phyloP scores from a whole-genome alignment of 805 yeast species.

The Teunomyces barrocoloradensis region DNA sequence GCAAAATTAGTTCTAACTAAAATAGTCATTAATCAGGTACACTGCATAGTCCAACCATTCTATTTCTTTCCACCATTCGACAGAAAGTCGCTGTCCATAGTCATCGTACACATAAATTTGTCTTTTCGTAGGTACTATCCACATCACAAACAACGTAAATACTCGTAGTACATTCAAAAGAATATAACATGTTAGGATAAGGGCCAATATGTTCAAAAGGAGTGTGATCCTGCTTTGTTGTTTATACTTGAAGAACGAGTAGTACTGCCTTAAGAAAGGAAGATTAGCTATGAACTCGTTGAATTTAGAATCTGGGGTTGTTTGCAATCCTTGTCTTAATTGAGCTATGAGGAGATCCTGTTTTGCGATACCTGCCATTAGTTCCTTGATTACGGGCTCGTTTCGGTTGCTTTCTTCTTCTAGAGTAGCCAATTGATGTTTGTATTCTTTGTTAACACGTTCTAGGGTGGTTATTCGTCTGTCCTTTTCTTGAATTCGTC shows the following conservation, averaged over 20 bases:
- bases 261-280: constrained; percentile 32
- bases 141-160: constrained; percentile 11
- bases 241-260: constrained; percentile 22
- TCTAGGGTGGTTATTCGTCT: constrained; percentile 6
- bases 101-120: constrained; percentile 12
- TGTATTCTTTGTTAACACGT: constrained; percentile 6
- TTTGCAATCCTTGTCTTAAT: constrained; percentile 7
- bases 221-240: constrained; percentile 16
- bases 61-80: constrained; percentile 32
- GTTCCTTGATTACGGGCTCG: constrained; percentile 11
- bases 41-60: constrained; percentile 29
- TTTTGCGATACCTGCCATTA: constrained; percentile 14
- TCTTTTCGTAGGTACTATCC: constrained; percentile 6
- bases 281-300: constrained; percentile 18
- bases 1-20: constrained; percentile 1
- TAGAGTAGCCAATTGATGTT: constrained; percentile 3
- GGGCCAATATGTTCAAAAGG: constrained; percentile 18
- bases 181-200: constrained; percentile 21
- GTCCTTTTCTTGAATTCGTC: constrained; percentile 4
- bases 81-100: constrained; percentile 9
- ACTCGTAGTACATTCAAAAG: constrained; percentile 17
- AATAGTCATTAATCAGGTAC: constrained; percentile 10
- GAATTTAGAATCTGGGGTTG: not conserved
- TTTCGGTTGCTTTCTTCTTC: constrained; percentile 11
- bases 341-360: constrained; percentile 21